phyloP scores from a whole-genome alignment of 495 filamentous ascomycete species.

The Aspergillus bridgeri region DNA sequence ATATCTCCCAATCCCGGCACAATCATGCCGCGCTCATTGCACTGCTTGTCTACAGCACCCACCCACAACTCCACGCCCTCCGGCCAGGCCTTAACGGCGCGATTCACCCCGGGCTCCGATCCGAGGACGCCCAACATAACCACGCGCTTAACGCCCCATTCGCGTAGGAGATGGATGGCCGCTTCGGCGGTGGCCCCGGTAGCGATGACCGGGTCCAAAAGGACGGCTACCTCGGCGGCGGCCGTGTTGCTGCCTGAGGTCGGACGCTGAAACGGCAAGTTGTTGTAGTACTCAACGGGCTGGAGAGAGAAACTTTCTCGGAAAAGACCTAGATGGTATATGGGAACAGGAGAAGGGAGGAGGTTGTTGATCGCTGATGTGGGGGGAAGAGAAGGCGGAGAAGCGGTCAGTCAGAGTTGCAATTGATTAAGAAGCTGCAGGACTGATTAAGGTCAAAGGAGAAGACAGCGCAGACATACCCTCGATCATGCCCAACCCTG shows the following conservation, averaged over 20 bases:
- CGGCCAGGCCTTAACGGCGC: conserved; percentile 69
- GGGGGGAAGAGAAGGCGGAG: not conserved
- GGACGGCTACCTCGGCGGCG: conserved; percentile 63
- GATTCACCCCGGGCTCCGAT: conserved; percentile 59
- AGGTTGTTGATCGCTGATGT: conserved; percentile 69
- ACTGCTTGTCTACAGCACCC: conserved; percentile 69
- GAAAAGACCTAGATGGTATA: conserved; percentile 93
- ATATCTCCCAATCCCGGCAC: conserved; percentile 88
- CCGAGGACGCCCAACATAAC: conserved; percentile 75
- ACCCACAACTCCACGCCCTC: conserved; percentile 78
- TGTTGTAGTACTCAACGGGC: conserved; percentile 98
- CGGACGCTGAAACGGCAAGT: conserved; percentile 72
- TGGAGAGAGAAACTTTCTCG: conserved; percentile 79
- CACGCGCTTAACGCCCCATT: conserved; percentile 85
- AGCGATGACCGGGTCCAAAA: conserved; percentile 90
- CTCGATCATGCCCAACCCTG: conserved; percentile 86
- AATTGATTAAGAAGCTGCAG: not conserved
- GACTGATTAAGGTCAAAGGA: not conserved
- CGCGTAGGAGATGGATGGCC: conserved; percentile 80
- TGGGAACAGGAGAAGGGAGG: conserved; percentile 73
- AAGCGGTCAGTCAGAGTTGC: not conserved
- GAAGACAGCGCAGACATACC: conserved; percentile 35
- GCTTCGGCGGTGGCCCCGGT: conserved; percentile 87
- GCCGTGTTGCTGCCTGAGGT: conserved; percentile 36
- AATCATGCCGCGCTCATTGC: conserved; percentile 81